phyloP scores from a whole-genome alignment of 225 moss, liverwort and hornwort species.

The Neckera pumila region DNA sequence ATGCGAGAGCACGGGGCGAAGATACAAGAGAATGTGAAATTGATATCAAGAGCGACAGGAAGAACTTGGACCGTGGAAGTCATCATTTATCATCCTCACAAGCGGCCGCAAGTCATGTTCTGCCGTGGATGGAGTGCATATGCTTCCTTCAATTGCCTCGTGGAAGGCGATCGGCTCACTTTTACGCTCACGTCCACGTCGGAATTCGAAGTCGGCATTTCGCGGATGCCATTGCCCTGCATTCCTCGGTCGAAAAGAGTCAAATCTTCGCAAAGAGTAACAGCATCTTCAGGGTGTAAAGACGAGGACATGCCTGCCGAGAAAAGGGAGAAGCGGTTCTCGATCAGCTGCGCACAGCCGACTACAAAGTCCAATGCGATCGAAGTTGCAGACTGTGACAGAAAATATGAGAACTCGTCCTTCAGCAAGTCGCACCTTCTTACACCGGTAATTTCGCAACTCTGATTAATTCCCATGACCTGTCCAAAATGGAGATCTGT shows the following conservation, averaged over 20 bases:
- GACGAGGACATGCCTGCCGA: not conserved
- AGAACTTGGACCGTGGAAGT: constrained; percentile 2
- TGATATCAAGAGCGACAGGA: not conserved
- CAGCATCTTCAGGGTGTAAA: not conserved
- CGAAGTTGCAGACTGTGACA: not conserved
- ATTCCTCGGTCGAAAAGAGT: not conserved
- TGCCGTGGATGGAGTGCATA: constrained; percentile 12
- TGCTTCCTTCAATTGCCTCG: constrained; percentile 1
- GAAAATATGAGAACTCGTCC: not conserved
- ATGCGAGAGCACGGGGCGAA: not conserved
- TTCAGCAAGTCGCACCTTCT: not conserved
- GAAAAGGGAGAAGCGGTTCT: not conserved
- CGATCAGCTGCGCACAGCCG: not conserved
- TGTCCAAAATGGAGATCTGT: not conserved
- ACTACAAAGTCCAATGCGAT: not conserved
- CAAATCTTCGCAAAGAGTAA: not conserved
- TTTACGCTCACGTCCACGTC: constrained; percentile 13
- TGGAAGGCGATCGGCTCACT: not conserved
- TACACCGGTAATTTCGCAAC: not conserved
- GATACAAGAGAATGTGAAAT: not conserved
- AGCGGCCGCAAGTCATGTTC: not conserved
- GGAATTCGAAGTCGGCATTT: constrained; percentile 4
- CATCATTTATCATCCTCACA: not conserved
- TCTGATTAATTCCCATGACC: not conserved
- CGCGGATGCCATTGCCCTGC: not conserved